Conservation (phyloP, 2,329 filamentous ascomycete species). For the Aspergillus puulaauensis region DNA sequence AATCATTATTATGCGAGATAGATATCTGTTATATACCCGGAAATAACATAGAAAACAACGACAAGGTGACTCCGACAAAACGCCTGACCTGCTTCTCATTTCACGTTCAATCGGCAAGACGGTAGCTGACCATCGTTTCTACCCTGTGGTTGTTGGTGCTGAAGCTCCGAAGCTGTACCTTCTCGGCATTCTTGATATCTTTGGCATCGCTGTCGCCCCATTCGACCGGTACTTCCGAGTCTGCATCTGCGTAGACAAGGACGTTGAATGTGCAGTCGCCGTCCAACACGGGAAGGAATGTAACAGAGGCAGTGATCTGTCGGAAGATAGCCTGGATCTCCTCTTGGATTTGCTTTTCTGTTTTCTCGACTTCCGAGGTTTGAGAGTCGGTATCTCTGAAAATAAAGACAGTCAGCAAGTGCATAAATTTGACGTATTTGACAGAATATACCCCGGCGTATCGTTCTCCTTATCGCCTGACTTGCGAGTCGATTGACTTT, state of each 20-base stretch:
- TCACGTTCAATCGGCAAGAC: conserved; percentile 46
- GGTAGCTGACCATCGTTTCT: conserved; percentile 93
- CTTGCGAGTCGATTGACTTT: conserved; percentile 51
- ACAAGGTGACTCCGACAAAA: conserved; percentile 19
- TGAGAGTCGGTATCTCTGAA: conserved; percentile 30
- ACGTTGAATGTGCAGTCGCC: conserved; percentile 99
- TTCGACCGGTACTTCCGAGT: conserved; percentile 93
- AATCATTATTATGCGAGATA: not conserved
- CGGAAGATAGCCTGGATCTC: conserved; percentile 97
- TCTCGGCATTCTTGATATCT: conserved; percentile 91
- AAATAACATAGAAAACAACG: not conserved
- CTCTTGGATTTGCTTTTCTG: conserved; percentile 88
- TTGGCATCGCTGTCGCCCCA: conserved; percentile 99
- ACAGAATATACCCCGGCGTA: conserved; percentile 49
- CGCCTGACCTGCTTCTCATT: conserved; percentile 14
- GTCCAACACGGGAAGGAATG: conserved; percentile 89
- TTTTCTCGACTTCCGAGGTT: conserved; percentile 63
- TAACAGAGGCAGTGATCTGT: conserved; percentile 96
- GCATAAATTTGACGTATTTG: not conserved
- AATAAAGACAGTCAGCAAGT: conserved; percentile 2
- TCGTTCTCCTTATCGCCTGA: conserved; percentile 69
- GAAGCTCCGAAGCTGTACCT: conserved; percentile 92
- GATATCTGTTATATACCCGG: not conserved
- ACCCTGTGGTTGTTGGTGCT: conserved; percentile 93
- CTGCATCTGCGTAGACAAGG: conserved; percentile 93